Evolutionary conservation across 2,329 filamentous ascomycete genomes (phyloP), one percentile per base, ranked within the genome.

Genomic region (Colletotrichum zoysiae): DNA sequence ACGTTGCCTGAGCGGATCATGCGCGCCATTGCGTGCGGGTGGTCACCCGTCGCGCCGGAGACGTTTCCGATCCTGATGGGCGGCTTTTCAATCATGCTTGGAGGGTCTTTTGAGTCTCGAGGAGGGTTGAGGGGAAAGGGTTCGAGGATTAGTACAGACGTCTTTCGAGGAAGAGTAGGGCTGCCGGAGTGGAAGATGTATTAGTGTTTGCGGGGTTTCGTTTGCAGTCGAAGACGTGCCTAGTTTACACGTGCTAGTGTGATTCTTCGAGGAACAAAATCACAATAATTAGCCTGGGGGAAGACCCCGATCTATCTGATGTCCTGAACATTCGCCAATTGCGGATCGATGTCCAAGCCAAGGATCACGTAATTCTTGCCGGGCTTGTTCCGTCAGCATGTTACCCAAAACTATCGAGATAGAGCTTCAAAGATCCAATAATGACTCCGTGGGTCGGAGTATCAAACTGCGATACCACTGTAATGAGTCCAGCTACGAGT

Each of bases 1-100:
- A 78, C 78, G 51, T 80, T 78, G 8, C 77, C 78, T 4, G 77
- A 76, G 42, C 75, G 74, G 8, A 79, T 75, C 77, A 80, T 80
- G 38, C 79, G 76, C 12, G 71, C 73, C 79, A 80, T 81, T 33
- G 79, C 79, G 50, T 79, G 77, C 0, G 79, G 79, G 48, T 78
- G 77, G 67, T 80, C 79, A 33, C 79, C 79, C 23, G 79, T 80
- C 11, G 79, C 79, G 58, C 79, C 79, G 5, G 79, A 81, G 40
- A 71, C 67, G 20, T 73, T 67, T 42, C 71, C 71, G 63, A 73
- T 66, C 5, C 68, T 55, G 12, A 71, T 35, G 33, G 78, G 73
- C 2, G 76, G 75, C 59, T 77, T 78, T 51, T 78, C 77, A 8
- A 78, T 60, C 78, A 79, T 79, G 44, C n/a, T 68, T 26, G 2